Conservation (phyloP, 306 rosid species). For the Rosa chinensis region DNA sequence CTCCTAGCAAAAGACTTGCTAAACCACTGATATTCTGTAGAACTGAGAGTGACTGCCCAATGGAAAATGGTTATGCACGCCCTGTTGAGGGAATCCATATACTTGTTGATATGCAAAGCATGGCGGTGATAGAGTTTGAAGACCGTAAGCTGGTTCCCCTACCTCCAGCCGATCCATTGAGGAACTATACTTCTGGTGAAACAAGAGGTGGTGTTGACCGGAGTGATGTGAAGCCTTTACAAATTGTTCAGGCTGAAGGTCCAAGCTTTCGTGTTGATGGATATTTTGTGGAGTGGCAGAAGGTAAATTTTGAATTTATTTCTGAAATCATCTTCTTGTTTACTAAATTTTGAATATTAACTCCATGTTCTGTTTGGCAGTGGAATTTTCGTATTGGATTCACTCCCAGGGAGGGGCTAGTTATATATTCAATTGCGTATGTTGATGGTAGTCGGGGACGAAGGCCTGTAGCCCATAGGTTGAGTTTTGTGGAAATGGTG, state of each 20-base stretch:
- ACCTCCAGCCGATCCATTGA: slow-evolving; percentile 93
- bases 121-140: slow-evolving; percentile 83
- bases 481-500: slow-evolving; percentile 94
- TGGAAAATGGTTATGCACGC: slow-evolving; percentile 96
- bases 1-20: slow-evolving; percentile 84
- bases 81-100: slow-evolving; percentile 86
- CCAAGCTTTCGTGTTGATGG: slow-evolving; percentile 93
- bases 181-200: slow-evolving; percentile 90
- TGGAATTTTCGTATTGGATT: slow-evolving; percentile 94
- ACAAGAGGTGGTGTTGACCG: slow-evolving; percentile 86
- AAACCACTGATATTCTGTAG: slow-evolving; percentile 86
- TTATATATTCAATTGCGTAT: slow-evolving; percentile 84
- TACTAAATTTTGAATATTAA: slow-evolving; percentile 3
- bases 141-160: slow-evolving; percentile 89
- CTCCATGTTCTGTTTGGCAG: slow-evolving; percentile 41
- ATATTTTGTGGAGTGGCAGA: slow-evolving; percentile 85
- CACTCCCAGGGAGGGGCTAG: slow-evolving; percentile 88
- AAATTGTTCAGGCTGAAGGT: slow-evolving; percentile 87
- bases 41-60: slow-evolving; percentile 93
- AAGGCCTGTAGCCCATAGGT: slow-evolving; percentile 85
- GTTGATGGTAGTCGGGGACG: slow-evolving; percentile 89
- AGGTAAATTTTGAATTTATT: slow-evolving; percentile 48
- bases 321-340: slow-evolving; percentile 6
- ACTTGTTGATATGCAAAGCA: slow-evolving; percentile 91
- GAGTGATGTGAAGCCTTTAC: slow-evolving; percentile 85